These are phyloP conservation scores for Paramecium tetraurelia DNA, from an alignment of 73 alveolate genomes.

Conservation along the genomic window DNA sequence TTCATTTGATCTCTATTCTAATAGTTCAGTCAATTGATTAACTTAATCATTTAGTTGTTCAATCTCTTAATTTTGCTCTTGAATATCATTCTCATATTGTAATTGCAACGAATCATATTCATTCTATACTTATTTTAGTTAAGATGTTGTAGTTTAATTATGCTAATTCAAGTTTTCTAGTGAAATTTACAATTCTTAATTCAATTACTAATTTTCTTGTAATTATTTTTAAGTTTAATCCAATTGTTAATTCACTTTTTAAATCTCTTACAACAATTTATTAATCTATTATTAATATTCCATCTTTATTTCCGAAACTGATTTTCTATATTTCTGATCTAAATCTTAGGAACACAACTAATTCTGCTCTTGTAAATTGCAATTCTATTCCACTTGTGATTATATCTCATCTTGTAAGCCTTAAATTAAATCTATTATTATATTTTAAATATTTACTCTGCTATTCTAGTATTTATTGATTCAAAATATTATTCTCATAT, in stretches of 20 bases:
- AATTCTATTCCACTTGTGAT: neutral
- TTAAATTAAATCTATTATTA: neutral
- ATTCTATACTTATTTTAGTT: neutral
- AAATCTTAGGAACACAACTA: neutral
- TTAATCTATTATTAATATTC: neutral
- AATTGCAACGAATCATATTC: neutral
- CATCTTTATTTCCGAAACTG: neutral
- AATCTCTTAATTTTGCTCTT: constrained; percentile 22
- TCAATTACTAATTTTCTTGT: neutral
- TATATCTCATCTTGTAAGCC: neutral
- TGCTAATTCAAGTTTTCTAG: neutral
- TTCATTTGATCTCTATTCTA: neutral
- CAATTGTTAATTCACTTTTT: neutral
- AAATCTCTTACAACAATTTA: neutral
- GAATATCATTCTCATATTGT: neutral
- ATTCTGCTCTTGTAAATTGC: neutral
- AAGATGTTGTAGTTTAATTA: neutral
- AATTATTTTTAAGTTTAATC: neutral
- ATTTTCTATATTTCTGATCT: neutral
- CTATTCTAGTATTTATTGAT: neutral
- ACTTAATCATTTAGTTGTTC: neutral
- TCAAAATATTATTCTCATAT: neutral
- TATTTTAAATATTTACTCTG: neutral
- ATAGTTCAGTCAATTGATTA: neutral
- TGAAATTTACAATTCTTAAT: neutral